Evolutionary conservation across 495 filamentous ascomycete genomes (phyloP).

Genomic region (Talaromyces nanjingensis): DNA sequence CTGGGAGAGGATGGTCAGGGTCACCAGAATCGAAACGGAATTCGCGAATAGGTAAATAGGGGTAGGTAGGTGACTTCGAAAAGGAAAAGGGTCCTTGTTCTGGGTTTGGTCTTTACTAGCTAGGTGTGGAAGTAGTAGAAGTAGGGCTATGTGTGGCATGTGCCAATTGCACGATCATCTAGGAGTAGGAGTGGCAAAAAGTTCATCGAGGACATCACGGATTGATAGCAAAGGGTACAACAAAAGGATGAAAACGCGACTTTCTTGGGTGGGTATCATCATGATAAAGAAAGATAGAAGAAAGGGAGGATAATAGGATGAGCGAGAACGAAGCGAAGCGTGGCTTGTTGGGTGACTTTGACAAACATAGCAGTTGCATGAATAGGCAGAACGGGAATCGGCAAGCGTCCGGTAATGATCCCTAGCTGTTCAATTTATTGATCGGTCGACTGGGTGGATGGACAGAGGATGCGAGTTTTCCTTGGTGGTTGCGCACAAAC

Average conservation of each 20-base stretch:
- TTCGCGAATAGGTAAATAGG: too few species aligned
- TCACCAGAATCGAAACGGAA: too few species aligned
- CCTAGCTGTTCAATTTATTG: not conserved
- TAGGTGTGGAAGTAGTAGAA: not conserved
- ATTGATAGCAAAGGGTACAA: not conserved
- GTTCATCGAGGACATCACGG: not conserved
- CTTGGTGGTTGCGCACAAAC: not conserved
- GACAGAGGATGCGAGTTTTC: not conserved
- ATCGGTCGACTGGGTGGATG: not conserved
- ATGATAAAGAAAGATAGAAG: not conserved
- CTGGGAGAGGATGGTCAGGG: too few species aligned
- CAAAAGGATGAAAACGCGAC: not conserved
- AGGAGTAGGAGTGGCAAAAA: not conserved
- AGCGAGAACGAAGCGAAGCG: not conserved
- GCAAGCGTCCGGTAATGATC: not conserved
- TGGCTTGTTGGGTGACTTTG: not conserved
- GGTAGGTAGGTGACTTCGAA: not conserved
- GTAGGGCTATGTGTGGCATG: not conserved
- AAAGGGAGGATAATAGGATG: not conserved
- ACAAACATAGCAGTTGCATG: not conserved
- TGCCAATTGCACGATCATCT: not conserved
- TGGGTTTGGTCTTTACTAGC: not conserved
- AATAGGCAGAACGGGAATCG: not conserved
- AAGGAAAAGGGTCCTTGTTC: not conserved
- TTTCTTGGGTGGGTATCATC: slow-evolving; percentile 4